A percentile compares a stretch with the other conserved stretches of the same genome.
These are phyloP conservation scores for Cryptococcus maquisensis DNA, from an alignment of 1,284 basidiomycete species.

Conservation along the genomic window DNA sequence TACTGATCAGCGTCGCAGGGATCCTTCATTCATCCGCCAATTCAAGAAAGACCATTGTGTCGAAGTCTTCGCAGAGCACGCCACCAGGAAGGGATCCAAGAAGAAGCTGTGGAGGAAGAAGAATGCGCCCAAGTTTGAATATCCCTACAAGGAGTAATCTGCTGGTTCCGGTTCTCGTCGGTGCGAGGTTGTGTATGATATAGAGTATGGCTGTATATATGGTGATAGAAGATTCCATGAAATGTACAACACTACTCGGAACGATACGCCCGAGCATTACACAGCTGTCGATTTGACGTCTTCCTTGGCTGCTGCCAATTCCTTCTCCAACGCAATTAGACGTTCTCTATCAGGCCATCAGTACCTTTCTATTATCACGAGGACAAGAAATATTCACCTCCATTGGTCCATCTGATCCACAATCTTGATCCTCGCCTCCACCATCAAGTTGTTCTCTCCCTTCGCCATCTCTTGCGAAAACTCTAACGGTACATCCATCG, in stretches of 20 bases:
- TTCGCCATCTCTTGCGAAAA: conserved; percentile 77
- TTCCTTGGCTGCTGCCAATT: conserved; percentile 34
- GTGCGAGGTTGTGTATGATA: not conserved
- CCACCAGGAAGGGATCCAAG: conserved; percentile 72
- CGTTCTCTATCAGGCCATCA: conserved; percentile 19
- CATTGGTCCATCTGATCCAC: conserved; percentile 49
- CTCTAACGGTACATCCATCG: conserved; percentile 58
- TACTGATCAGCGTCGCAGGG: conserved; percentile 56
- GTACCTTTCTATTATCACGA: not conserved
- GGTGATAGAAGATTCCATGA: not conserved
- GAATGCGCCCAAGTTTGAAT: conserved; percentile 71
- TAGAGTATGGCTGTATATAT: not conserved
- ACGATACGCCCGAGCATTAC: not conserved
- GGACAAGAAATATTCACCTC: conserved; percentile 36
- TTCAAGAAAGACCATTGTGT: conserved; percentile 82
- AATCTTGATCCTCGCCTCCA: conserved; percentile 68
- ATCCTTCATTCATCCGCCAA: conserved; percentile 88
- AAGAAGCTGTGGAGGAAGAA: conserved; percentile 87
- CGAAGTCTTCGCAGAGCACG: conserved; percentile 81
- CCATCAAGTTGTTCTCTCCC: conserved; percentile 75
- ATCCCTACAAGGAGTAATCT: conserved; percentile 71
- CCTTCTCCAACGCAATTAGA: conserved; percentile 56
- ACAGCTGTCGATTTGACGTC: conserved; percentile 21
- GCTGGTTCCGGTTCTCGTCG: not conserved
- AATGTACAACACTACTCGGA: conserved; percentile 8